phyloP scores from a whole-genome alignment of 371 early-diverging fungal genomes.

The Mortierella polycephala region DNA sequence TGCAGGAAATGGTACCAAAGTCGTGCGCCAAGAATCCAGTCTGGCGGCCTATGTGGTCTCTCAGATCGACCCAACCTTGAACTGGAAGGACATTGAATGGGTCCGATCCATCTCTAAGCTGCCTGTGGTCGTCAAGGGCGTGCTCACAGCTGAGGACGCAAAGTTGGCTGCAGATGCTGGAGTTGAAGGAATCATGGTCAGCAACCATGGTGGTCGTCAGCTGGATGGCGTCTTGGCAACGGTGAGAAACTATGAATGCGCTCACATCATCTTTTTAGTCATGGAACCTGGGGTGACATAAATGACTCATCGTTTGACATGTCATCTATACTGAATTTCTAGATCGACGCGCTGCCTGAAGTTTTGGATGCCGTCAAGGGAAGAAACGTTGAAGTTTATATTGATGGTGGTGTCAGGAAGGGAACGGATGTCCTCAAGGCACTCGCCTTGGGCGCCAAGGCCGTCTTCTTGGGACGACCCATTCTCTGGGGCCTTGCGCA shows the following conservation, averaged over 20 bases:
- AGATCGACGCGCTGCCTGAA: conserved; percentile 87
- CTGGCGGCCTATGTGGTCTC: conserved; percentile 81
- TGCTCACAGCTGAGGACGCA: conserved; percentile 93
- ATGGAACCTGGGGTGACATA: background rate
- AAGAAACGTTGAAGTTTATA: conserved; percentile 82
- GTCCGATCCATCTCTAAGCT: conserved; percentile 82
- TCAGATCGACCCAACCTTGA: conserved; percentile 79
- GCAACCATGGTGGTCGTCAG: conserved; percentile 97
- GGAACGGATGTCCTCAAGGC: conserved; percentile 95
- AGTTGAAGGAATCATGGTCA: conserved; percentile 85
- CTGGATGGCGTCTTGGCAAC: conserved; percentile 81
- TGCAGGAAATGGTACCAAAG: conserved; percentile 54
- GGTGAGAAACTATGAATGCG: background rate
- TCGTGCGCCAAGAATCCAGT: conserved; percentile 47
- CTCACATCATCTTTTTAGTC: background rate
- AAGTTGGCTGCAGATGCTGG: conserved; percentile 83
- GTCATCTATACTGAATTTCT: background rate
- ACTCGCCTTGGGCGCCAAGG: conserved; percentile 93
- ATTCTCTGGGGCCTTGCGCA: conserved; percentile 67
- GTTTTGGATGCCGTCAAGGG: conserved; percentile 76
- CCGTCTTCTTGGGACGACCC: conserved; percentile 95
- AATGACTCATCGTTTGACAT: background rate
- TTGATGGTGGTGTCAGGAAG: conserved; percentile 93
- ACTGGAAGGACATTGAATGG: conserved; percentile 92
- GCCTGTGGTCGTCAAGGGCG: conserved; percentile 93